Percentiles rank a stretch among this genome's conserved stretches.
These are phyloP conservation scores for Solanum ossicruentum DNA, from an alignment of 257 asterid species.

Conservation along the genomic window DNA sequence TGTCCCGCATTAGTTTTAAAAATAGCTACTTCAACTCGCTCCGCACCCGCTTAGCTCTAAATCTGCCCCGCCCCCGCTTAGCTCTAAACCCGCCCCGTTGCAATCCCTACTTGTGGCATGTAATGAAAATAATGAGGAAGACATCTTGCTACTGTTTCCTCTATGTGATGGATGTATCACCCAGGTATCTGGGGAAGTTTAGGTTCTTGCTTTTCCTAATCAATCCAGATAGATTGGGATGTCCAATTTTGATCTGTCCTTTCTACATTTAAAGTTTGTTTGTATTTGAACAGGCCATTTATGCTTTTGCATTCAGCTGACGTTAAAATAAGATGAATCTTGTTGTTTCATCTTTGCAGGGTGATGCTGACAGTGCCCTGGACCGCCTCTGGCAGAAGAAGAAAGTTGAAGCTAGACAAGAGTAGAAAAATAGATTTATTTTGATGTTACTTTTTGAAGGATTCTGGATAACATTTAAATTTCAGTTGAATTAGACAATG, in stretches of 20 bases:
- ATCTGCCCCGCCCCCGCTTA: too few relatives aligned
- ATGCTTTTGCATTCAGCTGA: neutral
- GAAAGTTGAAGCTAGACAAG: conserved; percentile 11
- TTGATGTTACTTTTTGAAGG: neutral
- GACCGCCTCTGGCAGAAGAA: conserved; percentile 21
- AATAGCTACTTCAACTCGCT: too few relatives aligned
- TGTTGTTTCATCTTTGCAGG: conserved; percentile 1
- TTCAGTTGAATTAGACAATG: neutral
- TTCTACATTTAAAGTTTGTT: neutral
- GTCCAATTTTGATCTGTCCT: neutral
- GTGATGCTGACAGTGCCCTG: conserved; percentile 18
- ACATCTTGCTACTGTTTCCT: neutral
- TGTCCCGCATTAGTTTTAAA: too few relatives aligned
- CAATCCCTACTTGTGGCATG: neutral
- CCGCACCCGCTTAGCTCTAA: too few relatives aligned
- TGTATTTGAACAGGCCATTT: neutral
- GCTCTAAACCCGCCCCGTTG: too few relatives aligned
- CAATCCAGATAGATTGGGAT: neutral
- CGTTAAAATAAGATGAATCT: neutral
- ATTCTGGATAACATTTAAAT: neutral
- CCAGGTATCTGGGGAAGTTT: neutral
- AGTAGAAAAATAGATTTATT: conserved; percentile 4
- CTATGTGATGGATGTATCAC: neutral
- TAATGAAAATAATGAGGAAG: neutral
- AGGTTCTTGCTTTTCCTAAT: neutral